These are phyloP conservation scores for Metschnikowia lunata DNA, from an alignment of 805 yeast genomes.

Conservation along the genomic window DNA sequence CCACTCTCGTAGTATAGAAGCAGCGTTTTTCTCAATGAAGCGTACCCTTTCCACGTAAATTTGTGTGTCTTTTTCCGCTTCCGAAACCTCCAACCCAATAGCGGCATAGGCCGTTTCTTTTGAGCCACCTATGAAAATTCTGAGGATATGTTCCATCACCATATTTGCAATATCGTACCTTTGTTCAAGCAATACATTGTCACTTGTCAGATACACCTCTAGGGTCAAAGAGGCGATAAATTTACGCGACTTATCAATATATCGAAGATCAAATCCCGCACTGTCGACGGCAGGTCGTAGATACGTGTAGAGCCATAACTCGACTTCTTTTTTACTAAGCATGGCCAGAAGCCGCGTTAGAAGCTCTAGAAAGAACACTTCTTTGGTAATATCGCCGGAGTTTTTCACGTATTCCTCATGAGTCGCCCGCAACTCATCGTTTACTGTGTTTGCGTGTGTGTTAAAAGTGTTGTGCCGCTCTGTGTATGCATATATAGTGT, in stretches of 20 bases:
- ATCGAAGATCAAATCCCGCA: constrained; percentile 45
- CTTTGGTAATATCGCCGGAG: constrained; percentile 26
- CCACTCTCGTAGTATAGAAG: constrained; percentile 36
- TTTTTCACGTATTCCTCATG: constrained; percentile 30
- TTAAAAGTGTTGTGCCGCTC: constrained; percentile 33
- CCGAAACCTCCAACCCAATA: constrained; percentile 16
- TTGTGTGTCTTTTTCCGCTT: constrained; percentile 24
- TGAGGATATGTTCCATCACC: constrained; percentile 24
- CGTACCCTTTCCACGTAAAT: constrained; percentile 46
- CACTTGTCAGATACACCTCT: constrained; percentile 18
- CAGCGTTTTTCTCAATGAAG: constrained; percentile 44
- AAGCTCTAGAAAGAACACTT: constrained; percentile 36
- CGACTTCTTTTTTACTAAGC: constrained; percentile 25
- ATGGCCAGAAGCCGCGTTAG: constrained; percentile 32
- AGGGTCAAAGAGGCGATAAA: constrained; percentile 23
- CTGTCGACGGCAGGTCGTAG: constrained; percentile 53
- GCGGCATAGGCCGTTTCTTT: constrained; percentile 13
- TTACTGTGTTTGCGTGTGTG: constrained; percentile 27
- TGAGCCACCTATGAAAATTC: constrained; percentile 21
- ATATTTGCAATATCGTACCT: constrained; percentile 20
- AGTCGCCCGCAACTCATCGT: constrained; percentile 33
- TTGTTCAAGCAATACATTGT: constrained; percentile 17
- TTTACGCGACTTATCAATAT: constrained; percentile 30
- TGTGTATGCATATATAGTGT: constrained; percentile 13
- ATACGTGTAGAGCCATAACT: constrained; percentile 48